Evolutionary conservation across 352 stramenopile species (phyloP).

Genomic region (Phytophthora palmivora): DNA sequence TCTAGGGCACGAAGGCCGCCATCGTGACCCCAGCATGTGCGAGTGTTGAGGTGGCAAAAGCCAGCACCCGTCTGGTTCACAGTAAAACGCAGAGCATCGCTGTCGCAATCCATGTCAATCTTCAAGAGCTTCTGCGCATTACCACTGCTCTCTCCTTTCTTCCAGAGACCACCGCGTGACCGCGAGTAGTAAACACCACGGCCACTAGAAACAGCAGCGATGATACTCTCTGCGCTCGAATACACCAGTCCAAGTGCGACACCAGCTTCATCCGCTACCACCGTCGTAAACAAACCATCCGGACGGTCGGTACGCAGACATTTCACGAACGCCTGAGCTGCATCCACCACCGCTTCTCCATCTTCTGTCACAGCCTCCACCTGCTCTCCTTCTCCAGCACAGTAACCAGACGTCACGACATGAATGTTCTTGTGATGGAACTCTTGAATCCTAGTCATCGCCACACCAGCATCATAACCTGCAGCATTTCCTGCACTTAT

Average conservation of each 20-base stretch:
- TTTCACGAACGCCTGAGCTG: conserved; percentile 62
- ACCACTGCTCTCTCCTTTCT: conserved; percentile 96
- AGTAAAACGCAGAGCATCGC: conserved; percentile 94
- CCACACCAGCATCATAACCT: background rate
- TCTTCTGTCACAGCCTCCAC: conserved; percentile 19
- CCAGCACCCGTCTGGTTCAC: conserved; percentile 88
- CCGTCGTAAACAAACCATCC: conserved; percentile 94
- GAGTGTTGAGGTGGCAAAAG: conserved; percentile 91
- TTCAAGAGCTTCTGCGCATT: conserved; percentile 94
- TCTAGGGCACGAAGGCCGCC: conserved; percentile 92
- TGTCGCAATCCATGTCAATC: conserved; percentile 96
- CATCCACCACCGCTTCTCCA: conserved; percentile 41
- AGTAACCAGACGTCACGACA: conserved; percentile 21
- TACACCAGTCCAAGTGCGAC: conserved; percentile 95
- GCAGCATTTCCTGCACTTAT: conserved; percentile 22
- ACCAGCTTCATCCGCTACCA: conserved; percentile 92
- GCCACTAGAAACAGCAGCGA: conserved; percentile 87
- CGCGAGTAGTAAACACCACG: conserved; percentile 96
- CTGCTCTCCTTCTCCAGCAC: conserved; percentile 36
- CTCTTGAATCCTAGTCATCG: too few species aligned
- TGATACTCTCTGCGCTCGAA: conserved; percentile 92
- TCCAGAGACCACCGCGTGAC: conserved; percentile 92
- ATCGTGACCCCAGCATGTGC: conserved; percentile 94
- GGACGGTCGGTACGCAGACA: conserved; percentile 90
- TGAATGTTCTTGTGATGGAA: too few species aligned